A percentile compares a stretch with the other conserved stretches of the same genome.
phyloP scores from a whole-genome alignment of 257 asterid species.

The Primulina huaijiensis region DNA sequence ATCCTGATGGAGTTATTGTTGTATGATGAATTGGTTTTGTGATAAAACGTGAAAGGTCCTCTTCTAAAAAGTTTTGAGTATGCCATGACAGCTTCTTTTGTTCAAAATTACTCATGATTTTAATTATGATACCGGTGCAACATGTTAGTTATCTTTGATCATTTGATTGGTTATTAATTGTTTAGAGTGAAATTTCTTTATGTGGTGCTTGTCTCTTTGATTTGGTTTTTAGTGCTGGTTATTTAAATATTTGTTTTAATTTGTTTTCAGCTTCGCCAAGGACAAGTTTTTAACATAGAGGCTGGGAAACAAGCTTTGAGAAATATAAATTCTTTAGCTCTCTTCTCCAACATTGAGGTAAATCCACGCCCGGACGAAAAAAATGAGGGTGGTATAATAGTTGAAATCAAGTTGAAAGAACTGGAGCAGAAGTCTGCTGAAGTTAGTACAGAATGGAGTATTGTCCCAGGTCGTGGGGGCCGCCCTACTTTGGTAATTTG shows the following conservation, averaged over 20 bases:
- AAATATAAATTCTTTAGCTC: conserved; percentile 79
- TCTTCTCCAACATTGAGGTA: conserved; percentile 94
- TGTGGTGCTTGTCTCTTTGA: conserved; percentile 3
- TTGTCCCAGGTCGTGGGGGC: conserved; percentile 96
- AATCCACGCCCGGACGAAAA: conserved; percentile 96
- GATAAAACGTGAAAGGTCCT: neutral
- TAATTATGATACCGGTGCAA: conserved; percentile 2
- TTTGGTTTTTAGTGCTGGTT: conserved; percentile 15
- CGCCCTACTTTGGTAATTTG: conserved; percentile 82
- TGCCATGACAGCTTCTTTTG: neutral
- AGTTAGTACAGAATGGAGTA: conserved; percentile 97
- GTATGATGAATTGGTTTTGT: neutral
- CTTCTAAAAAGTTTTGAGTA: neutral
- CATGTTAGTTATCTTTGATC: conserved; percentile 4
- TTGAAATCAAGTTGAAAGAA: conserved; percentile 91
- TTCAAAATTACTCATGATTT: neutral
- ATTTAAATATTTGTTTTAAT: conserved; percentile 13
- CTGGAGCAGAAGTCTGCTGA: conserved; percentile 96
- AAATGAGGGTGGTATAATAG: conserved; percentile 91
- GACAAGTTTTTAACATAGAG: conserved; percentile 85
- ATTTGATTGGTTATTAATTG: conserved; percentile 9
- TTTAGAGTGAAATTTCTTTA: neutral
- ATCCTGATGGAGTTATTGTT: neutral
- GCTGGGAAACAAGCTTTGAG: conserved; percentile 95
- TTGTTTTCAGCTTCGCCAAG: conserved; percentile 72